phyloP scores from a whole-genome alignment of 2,329 filamentous ascomycete species.

The Zalaria sp. region DNA sequence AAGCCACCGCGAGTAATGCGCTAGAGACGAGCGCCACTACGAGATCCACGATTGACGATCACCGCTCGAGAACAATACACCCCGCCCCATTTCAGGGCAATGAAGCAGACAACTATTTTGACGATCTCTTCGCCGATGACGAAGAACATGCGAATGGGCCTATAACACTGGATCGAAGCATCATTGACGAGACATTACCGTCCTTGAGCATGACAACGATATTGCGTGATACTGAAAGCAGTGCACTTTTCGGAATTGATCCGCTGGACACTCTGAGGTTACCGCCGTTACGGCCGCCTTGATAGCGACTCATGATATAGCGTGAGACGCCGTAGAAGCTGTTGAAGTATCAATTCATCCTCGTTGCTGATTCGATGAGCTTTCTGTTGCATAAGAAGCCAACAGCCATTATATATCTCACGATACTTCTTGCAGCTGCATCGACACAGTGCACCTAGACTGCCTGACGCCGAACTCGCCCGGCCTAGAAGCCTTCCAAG shows the following conservation, averaged over 20 bases:
- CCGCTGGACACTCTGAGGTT: constrained; percentile 13
- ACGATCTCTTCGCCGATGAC: constrained; percentile 10
- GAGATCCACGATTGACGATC: neutral
- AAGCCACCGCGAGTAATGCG: neutral
- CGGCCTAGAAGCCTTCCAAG: too few relatives aligned
- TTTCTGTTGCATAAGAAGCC: too few relatives aligned
- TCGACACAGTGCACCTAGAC: too few relatives aligned
- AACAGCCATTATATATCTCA: too few relatives aligned
- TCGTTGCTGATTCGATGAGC: too few relatives aligned
- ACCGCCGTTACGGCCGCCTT: constrained; percentile 2
- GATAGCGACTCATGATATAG: too few relatives aligned
- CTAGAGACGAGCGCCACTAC: neutral
- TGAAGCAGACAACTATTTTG: constrained; percentile 5
- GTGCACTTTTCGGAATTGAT: constrained; percentile 9
- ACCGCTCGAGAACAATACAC: neutral
- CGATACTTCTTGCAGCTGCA: too few relatives aligned
- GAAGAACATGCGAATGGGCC: constrained; percentile 11
- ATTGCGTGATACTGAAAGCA: neutral
- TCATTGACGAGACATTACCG: constrained; percentile 17
- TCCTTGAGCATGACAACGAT: neutral
- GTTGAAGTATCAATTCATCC: too few relatives aligned
- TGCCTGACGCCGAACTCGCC: too few relatives aligned
- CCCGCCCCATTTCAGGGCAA: neutral
- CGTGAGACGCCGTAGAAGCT: too few relatives aligned
- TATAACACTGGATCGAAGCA: constrained; percentile 19